phyloP scores from a whole-genome alignment of 2,329 filamentous ascomycete genomes.

The Colletotrichum sp. region DNA sequence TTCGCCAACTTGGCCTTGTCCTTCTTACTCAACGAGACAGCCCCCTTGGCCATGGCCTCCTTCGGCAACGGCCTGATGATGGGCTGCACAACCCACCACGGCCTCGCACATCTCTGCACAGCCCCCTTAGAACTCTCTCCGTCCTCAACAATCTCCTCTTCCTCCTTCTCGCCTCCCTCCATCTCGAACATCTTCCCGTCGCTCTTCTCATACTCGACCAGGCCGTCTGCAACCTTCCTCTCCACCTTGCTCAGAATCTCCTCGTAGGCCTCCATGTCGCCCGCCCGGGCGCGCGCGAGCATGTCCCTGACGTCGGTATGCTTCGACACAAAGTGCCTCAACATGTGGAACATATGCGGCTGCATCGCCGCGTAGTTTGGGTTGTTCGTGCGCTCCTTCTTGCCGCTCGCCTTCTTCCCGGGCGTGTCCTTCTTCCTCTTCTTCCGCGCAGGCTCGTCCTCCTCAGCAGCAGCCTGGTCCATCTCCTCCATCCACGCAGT shows the following conservation, averaged over 20 bases:
- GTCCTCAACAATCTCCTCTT: conserved; percentile 39
- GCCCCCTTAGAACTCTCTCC: conserved; percentile 69
- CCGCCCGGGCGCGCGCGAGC: conserved; percentile 71
- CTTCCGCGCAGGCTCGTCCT: conserved; percentile 57
- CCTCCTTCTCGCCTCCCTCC: conserved; percentile 26
- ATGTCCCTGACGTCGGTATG: conserved; percentile 87
- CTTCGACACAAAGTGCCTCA: conserved; percentile 79
- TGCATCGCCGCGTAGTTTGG: conserved; percentile 83
- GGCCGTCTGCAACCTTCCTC: conserved; percentile 71
- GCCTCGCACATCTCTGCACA: conserved; percentile 76
- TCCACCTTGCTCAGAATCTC: conserved; percentile 79
- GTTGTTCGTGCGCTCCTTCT: conserved; percentile 60
- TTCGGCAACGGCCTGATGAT: conserved; percentile 85
- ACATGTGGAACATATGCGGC: conserved; percentile 89
- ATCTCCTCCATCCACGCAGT: conserved; percentile 47
- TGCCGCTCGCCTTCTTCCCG: conserved; percentile 25
- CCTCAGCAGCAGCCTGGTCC: conserved; percentile 29
- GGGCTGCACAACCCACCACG: conserved; percentile 91
- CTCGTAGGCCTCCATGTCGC: conserved; percentile 80
- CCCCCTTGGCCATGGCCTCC: conserved; percentile 84
- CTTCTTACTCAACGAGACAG: conserved; percentile 77
- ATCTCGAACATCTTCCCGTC: conserved; percentile 54
- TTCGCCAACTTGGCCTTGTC: conserved; percentile 51
- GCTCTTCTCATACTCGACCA: conserved; percentile 69
- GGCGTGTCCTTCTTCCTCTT: conserved; percentile 48